Evolutionary conservation across 1,284 basidiomycete genomes (phyloP).

Genomic region (Leccinum angustisporum): DNA sequence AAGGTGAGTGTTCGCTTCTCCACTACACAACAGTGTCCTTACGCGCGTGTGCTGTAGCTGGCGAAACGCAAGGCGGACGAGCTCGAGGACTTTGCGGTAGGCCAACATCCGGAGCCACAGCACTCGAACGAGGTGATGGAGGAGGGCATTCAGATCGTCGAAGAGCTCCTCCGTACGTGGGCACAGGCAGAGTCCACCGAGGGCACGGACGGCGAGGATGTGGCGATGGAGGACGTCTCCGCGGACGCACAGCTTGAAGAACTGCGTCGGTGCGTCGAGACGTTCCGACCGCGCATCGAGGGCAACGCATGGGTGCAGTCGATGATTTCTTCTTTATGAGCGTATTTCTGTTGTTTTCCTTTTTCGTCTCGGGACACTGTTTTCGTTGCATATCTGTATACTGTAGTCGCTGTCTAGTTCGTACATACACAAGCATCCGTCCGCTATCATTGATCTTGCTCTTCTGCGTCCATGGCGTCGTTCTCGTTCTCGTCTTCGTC

Average conservation of each 20-base stretch:
- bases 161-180: conserved; percentile 82
- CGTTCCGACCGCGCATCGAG: conserved; percentile 69
- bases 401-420: conserved; percentile 16
- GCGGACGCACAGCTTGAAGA: conserved; percentile 64
- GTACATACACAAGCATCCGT: conserved; percentile 9
- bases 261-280: conserved; percentile 64
- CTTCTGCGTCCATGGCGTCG: conserved; percentile 13
- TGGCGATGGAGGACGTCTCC: conserved; percentile 54
- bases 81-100: conserved; percentile 86
- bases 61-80: conserved; percentile 96
- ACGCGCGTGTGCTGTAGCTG: conserved; percentile 49
- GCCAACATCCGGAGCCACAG: conserved; percentile 43
- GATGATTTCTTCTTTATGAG: conserved; percentile 50
- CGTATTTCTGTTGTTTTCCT: neutral
- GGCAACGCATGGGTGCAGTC: conserved; percentile 65
- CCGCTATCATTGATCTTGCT: conserved; percentile 8
- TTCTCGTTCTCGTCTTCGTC: conserved; percentile 12
- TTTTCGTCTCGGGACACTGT: conserved; percentile 4
- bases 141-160: conserved; percentile 79
- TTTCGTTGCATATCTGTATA: conserved; percentile 4
- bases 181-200: conserved; percentile 36
- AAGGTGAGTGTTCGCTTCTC: conserved; percentile 51
- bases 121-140: conserved; percentile 65
- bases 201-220: conserved; percentile 48
- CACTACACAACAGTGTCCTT: neutral